Evolutionary conservation across 306 rosid species (phyloP).

Genomic region (Corylus avellana): DNA sequence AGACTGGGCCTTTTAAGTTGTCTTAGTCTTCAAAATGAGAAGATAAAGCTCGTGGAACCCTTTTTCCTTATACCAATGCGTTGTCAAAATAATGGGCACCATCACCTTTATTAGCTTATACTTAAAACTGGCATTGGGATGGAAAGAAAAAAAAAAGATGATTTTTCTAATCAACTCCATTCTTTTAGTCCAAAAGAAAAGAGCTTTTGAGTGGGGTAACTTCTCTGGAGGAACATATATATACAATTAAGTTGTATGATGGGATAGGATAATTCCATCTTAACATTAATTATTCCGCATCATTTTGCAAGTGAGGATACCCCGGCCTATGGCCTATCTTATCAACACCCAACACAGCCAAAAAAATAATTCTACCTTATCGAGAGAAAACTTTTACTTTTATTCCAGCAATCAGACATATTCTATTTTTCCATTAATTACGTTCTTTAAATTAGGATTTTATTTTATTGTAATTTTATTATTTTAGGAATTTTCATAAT

Average conservation of each 20-base stretch:
- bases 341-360: background rate
- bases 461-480: too few relatives aligned
- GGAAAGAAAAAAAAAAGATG: constrained; percentile 18
- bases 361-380: too few relatives aligned
- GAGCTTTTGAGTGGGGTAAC: constrained; percentile 11
- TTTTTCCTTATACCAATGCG: constrained; percentile 38
- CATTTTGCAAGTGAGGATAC: background rate
- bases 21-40: constrained; percentile 12
- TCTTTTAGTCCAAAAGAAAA: constrained; percentile 23
- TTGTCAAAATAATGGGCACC: constrained; percentile 52
- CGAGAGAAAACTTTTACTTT: too few relatives aligned
- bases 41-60: constrained; percentile 19
- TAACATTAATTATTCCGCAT: background rate
- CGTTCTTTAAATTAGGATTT: too few relatives aligned
- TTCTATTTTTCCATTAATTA: too few relatives aligned
- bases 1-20: constrained; percentile 18
- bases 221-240: constrained; percentile 20
- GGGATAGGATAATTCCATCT: constrained; percentile 25
- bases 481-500: too few relatives aligned
- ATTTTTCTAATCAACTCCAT: constrained; percentile 30
- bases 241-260: constrained; percentile 20
- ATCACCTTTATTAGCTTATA: constrained; percentile 35
- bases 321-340: background rate
- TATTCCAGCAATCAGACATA: too few relatives aligned
- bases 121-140: constrained; percentile 34